Conservation (phyloP, 345 rosid species). For the Punica granatum region DNA sequence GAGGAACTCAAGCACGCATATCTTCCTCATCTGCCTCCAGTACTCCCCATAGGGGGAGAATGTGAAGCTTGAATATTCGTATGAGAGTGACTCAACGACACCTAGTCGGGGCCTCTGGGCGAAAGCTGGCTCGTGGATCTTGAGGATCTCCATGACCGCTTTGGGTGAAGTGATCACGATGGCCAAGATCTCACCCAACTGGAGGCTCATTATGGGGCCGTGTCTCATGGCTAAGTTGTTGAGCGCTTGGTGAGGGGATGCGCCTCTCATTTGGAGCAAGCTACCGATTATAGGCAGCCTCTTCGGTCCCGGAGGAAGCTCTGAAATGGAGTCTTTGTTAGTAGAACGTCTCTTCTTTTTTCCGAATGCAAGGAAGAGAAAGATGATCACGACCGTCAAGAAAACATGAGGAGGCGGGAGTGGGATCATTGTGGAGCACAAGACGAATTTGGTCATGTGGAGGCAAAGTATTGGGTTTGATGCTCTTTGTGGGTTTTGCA, state of each 20-base stretch:
- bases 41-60: conserved; percentile 12
- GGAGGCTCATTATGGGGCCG: not conserved
- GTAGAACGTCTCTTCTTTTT: not conserved
- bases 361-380: not conserved
- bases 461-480: no score
- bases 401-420: conserved; percentile 8
- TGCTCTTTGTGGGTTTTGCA: no score
- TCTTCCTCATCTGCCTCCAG: conserved; percentile 6
- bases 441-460: no score
- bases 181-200: not conserved
- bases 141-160: not conserved
- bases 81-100: conserved; percentile 7
- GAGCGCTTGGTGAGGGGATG: conserved; percentile 26
- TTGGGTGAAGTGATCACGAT: not conserved
- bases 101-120: no score
- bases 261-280: conserved; percentile 20
- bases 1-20: conserved; percentile 4
- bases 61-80: conserved; percentile 19
- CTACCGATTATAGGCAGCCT: conserved; percentile 26
- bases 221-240: conserved; percentile 1
- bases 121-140: conserved; percentile 4
- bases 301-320: conserved; percentile 22
- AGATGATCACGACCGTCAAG: conserved; percentile 9
- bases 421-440: not conserved
- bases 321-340: not conserved